Base-by-base conservation (phyloP, 768 basidiomycete species). In the Auriscalpium vulgare region DNA sequence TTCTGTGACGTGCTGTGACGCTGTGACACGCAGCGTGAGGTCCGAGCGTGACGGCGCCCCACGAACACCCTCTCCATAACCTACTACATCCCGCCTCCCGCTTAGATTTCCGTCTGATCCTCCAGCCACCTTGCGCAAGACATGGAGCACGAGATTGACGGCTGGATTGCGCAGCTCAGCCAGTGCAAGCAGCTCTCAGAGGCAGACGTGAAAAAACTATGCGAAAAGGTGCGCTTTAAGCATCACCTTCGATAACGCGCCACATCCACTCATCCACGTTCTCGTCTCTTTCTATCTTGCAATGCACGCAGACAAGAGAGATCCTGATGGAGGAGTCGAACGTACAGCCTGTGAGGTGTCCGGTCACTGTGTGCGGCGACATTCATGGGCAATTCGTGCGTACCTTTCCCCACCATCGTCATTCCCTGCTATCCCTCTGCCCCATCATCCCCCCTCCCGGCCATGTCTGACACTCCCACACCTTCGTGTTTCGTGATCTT, bases 361-460 rank as follows among this genome's bases (percentile, higher is more conserved):
- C 97, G 35, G 97, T 99, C 63, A 99, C 97, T 50, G 97, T 99
- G 57, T 99, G 97, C 68, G 97, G 97, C 58, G 97, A 99, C 75
- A 98, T 99, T 60, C 97, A 99, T 70, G 97, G 97, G 49, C 97
- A 99, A 84, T 99, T 99, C 74, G 95, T 98, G 74, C 75, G 95
- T 87, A 37, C 40, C 34, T 40, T 51, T 56, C 52, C 54, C 43
- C 36, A 63, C 54, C 37, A 51, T 61, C 62, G 56, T 68, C 66
- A 36, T 60, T 63, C 55, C 47, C 44, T 49, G 9, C 53, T 48
- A 45, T 36, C 40, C 56, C 54, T 56, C 47, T 13, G 35, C 23
- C 47, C 35, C 54, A 50, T 49, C 47, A 17, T 23, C 51, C 50
- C 59, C 19, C 55, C 29, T 29, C 29, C 29, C 29, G 29, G 7